Percentiles rank a stretch among this genome's conserved stretches.
These are phyloP conservation scores for Yarrowia sp. DNA, from an alignment of 805 yeast species.

Conservation along the genomic window DNA sequence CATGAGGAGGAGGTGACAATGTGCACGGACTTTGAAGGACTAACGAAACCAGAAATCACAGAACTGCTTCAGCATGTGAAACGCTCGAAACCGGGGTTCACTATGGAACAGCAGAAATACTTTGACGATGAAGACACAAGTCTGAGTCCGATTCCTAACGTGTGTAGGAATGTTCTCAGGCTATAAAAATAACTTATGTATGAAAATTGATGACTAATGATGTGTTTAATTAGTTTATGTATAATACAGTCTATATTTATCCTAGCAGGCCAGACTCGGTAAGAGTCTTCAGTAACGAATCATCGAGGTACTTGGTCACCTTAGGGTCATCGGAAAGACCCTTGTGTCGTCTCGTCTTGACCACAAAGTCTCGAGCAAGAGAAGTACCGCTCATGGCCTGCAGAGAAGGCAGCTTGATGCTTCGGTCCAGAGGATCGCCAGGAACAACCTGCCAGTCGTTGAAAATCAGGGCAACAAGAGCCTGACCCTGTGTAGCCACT, in stretches of 20 bases:
- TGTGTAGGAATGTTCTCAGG: too few species aligned
- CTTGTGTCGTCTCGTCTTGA: constrained; percentile 88
- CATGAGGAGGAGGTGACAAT: background rate
- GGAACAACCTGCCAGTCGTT: constrained; percentile 80
- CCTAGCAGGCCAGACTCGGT: constrained; percentile 57
- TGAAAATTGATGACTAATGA: too few species aligned
- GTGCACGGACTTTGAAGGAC: background rate
- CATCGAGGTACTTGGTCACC: constrained; percentile 70
- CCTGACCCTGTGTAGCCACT: constrained; percentile 77
- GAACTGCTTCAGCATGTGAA: background rate
- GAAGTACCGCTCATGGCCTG: constrained; percentile 74
- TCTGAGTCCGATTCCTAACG: too few species aligned
- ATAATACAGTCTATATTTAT: constrained; percentile 30
- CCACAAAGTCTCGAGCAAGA: constrained; percentile 84
- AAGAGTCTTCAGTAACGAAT: constrained; percentile 61
- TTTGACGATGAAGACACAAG: background rate
- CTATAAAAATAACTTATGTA: too few species aligned
- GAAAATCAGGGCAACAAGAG: constrained; percentile 70
- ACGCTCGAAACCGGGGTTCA: background rate
- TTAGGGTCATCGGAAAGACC: constrained; percentile 80
- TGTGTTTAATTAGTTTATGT: background rate
- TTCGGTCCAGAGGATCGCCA: constrained; percentile 86
- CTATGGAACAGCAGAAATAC: background rate
- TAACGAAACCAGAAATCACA: constrained; percentile 2
- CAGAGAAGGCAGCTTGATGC: constrained; percentile 67